Evolutionary conservation across 345 rosid species (phyloP).

Genomic region (Nephelium lappaceum): DNA sequence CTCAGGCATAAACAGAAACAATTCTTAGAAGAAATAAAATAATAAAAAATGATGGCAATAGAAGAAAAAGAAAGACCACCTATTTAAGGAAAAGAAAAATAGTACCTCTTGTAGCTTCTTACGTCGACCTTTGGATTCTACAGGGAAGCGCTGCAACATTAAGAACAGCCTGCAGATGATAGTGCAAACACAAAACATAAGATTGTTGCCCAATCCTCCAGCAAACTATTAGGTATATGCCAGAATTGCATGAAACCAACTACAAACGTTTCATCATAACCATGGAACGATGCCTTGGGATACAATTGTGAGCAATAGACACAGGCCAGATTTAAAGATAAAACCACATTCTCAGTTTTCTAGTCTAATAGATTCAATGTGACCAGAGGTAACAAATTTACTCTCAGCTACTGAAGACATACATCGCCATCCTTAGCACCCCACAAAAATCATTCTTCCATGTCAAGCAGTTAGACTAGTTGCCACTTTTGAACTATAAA

Average conservation of each 20-base stretch:
- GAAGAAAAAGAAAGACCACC: background rate
- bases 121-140: slow-evolving; percentile 90
- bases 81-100: slow-evolving; percentile 7
- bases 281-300: background rate
- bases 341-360: background rate
- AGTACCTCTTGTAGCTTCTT: slow-evolving; percentile 92
- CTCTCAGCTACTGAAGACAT: background rate
- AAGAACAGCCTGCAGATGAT: slow-evolving; percentile 69
- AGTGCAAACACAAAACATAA: background rate
- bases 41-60: background rate
- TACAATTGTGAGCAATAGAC: background rate
- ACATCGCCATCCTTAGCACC: background rate
- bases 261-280: background rate
- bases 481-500: background rate
- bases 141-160: slow-evolving; percentile 94
- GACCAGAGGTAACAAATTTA: background rate
- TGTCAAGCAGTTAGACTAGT: background rate
- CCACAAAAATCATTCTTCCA: background rate
- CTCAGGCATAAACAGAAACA: slow-evolving; percentile 28
- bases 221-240: background rate
- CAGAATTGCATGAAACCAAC: background rate
- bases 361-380: background rate
- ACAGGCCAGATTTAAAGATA: background rate
- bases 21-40: background rate
- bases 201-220: background rate